Base-by-base conservation (phyloP, 2,329 filamentous ascomycete species). In the Diaporthe sp. region DNA sequence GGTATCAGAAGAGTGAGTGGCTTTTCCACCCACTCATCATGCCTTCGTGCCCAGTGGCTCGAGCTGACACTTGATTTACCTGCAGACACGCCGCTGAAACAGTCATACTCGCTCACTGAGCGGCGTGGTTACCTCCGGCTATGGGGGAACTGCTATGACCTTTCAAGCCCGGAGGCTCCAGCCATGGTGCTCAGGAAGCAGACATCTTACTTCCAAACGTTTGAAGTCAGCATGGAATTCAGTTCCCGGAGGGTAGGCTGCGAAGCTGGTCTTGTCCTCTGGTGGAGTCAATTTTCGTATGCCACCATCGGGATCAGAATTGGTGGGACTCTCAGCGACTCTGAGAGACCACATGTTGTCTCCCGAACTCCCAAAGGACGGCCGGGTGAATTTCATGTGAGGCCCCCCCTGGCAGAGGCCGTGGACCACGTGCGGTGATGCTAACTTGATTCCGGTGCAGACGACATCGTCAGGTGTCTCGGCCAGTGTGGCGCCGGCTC, bases 131-230 rank as follows among this genome's bases (percentile, higher is more conserved):
- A 82, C 63, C 80, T 91, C 1, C 85, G 87, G 5, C 78, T 91
- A 0, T 84, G 87, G 73, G 89, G 89, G 0, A 86, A 86, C 19
- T 87, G 87, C 12, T 91, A 88, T 75, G 84, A 84, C 6, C 83
- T 91, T 0, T 85, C 83, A 0, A 85, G 84, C 15, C 88, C 89
- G 0, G 85, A 86, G 25, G 85, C 84, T 27, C 88, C 89, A 0
- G 86, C 88, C 0, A 83, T 90, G 76, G 83, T 91, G 3, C 79
- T 91, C 3, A 84, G 89, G 12, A 91, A 91, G 73, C 89, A 91
- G 77, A 84, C 82, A 0, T 82, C 85, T 0, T 85, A 83, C 13
- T 78, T 77, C 25, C 85, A 86, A 56, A 81, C 75, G 0, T 90
- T 87, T 78, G 79, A 82, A 32, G 85, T 84, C 0, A 82, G 79